Conservation (phyloP, 176 grass and related monocot species). For the Eleusine coracana region DNA sequence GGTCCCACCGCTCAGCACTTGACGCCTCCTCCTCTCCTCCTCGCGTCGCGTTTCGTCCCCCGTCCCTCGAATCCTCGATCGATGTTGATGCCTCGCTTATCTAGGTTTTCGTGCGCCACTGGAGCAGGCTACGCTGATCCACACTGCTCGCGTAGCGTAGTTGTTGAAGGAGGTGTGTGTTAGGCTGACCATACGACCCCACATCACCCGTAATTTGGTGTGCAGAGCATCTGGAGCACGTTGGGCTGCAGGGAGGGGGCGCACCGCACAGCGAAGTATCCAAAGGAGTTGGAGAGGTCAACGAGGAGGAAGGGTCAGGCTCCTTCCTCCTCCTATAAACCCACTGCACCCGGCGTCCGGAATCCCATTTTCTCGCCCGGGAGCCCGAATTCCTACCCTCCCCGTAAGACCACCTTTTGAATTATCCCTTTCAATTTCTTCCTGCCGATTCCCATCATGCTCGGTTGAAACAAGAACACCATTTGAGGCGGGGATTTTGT, state of each 20-base stretch:
- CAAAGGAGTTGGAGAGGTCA: conserved; percentile 14
- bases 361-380: conserved; percentile 36
- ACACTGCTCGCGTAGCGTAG: neutral
- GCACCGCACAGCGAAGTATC: neutral
- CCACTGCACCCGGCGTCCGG: neutral
- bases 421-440: neutral
- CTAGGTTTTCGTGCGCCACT: neutral
- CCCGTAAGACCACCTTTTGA: conserved; percentile 30
- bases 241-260: no score
- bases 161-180: neutral
- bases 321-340: conserved; percentile 41
- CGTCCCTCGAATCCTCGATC: neutral
- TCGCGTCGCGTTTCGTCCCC: neutral
- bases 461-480: neutral
- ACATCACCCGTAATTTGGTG: neutral
- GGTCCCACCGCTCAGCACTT: conserved; percentile 6
- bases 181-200: neutral
- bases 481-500: neutral
- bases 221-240: neutral
- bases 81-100: neutral
- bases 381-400: conserved; percentile 16
- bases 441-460: neutral
- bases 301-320: conserved; percentile 30
- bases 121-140: neutral
- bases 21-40: neutral